These are phyloP conservation scores for Dipteronia sinensis DNA, from an alignment of 345 rosid species.

Conservation along the genomic window DNA sequence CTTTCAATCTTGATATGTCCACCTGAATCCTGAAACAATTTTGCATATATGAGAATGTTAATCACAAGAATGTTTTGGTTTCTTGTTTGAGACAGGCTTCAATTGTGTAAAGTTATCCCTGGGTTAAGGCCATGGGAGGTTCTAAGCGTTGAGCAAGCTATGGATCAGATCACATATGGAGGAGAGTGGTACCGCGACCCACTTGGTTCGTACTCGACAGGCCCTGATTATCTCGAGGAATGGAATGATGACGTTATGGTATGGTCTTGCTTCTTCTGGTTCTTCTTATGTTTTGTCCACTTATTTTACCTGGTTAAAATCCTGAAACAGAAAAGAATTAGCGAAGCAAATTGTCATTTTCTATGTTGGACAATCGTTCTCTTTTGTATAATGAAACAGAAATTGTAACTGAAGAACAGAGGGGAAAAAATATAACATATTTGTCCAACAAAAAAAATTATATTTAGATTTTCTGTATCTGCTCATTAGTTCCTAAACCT, in stretches of 20 bases:
- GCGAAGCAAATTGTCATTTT: not conserved
- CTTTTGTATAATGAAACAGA: not conserved
- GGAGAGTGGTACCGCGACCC: slow-evolving; percentile 93
- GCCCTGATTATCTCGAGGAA: slow-evolving; percentile 77
- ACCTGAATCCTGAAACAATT: slow-evolving; percentile 1
- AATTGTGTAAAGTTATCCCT: slow-evolving; percentile 69
- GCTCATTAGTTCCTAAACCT: not conserved
- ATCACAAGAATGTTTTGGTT: slow-evolving; percentile 8
- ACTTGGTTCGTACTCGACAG: slow-evolving; percentile 70
- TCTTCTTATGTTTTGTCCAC: not conserved
- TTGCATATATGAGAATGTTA: not conserved
- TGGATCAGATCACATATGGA: slow-evolving; percentile 81
- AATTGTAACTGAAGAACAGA: not conserved
- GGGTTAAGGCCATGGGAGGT: slow-evolving; percentile 99
- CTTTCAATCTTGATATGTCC: not conserved
- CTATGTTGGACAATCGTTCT: not conserved
- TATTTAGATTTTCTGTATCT: not conserved
- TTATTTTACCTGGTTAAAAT: not conserved
- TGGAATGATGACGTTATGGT: slow-evolving; percentile 73
- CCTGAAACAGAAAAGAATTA: not conserved
- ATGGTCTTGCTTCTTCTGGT: not conserved
- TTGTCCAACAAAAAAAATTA: not conserved
- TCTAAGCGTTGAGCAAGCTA: slow-evolving; percentile 88
- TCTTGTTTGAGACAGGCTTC: slow-evolving; percentile 43
- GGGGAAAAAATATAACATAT: not conserved